Percentiles rank a stretch among this genome's conserved stretches.
These are phyloP conservation scores for Monilinia aucupariae DNA, from an alignment of 2,329 filamentous ascomycete species.

Conservation along the genomic window DNA sequence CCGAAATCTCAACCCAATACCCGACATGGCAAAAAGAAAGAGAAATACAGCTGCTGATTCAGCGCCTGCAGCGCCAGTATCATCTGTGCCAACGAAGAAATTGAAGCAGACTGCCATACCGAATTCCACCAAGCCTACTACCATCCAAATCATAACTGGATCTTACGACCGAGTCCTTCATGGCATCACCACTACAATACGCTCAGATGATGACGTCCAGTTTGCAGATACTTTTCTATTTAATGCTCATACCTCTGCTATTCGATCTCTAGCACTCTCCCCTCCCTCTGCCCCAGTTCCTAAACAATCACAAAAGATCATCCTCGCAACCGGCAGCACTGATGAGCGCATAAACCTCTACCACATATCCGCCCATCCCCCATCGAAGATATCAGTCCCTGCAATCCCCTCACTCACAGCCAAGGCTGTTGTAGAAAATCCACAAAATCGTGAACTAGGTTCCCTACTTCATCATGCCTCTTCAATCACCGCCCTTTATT, in stretches of 20 bases:
- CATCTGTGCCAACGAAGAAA: slow-evolving; percentile 27
- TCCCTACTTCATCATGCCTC: slow-evolving; percentile 81
- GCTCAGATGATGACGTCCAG: slow-evolving; percentile 44
- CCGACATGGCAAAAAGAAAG: slow-evolving; percentile 35
- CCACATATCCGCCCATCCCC: slow-evolving; percentile 69
- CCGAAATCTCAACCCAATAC: background rate
- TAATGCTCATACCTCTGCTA: slow-evolving; percentile 83
- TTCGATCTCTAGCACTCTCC: slow-evolving; percentile 83
- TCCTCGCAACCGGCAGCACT: slow-evolving; percentile 84
- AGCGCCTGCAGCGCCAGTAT: slow-evolving; percentile 3
- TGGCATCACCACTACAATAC: slow-evolving; percentile 73
- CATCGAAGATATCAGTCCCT: slow-evolving; percentile 51
- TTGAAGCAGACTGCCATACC: slow-evolving; percentile 25
- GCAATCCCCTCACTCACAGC: slow-evolving; percentile 63
- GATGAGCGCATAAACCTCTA: slow-evolving; percentile 96
- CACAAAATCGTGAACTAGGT: slow-evolving; percentile 81
- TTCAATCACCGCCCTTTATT: slow-evolving; percentile 71
- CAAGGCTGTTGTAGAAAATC: slow-evolving; percentile 74
- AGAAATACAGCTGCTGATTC: slow-evolving; percentile 26
- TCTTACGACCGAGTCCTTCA: slow-evolving; percentile 93
- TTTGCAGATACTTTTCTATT: slow-evolving; percentile 95
- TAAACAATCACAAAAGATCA: slow-evolving; percentile 70
- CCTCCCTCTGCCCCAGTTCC: slow-evolving; percentile 58
- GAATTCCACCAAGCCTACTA: slow-evolving; percentile 38
- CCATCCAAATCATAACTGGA: slow-evolving; percentile 85